Evolutionary conservation across 208 protist species (phyloP), one percentile per base, ranked within the genome.

Genomic region (Trypanosoma caninum): DNA sequence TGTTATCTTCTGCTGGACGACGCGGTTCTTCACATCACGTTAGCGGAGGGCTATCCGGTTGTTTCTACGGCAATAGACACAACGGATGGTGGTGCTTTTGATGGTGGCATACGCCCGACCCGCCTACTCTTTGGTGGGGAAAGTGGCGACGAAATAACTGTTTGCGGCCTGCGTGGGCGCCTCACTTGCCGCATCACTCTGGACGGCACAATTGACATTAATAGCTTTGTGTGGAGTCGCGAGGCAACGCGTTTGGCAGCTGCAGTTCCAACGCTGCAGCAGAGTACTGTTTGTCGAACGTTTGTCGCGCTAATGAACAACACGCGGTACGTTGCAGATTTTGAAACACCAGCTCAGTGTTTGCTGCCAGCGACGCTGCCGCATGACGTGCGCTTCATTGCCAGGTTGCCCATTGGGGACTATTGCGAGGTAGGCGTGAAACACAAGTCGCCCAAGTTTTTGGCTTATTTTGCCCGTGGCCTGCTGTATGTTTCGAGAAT

Each of bases 381-480:
- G 33, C 65, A 72, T 38, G 65, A 72, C 45, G 38, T 53, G 10
- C 33, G 31, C 13, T 72, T 72, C 30, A 35, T 72, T 58, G 65
- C 65, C 11, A 38, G 56, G 2, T 18, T 72, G 8, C 58, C 65
- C 9, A 31, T 52, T 1, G 23, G 28, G 11, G 11, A 10, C 30
- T 2, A 33, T 25, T 20, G 31, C 8, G 33, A 41, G 11, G 40
- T 16, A 2, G 23, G 33, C 18, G 22, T 11, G n/a, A 37, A 47
- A 16, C 10, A 18, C 34, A 27, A 31, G 4, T 13, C 27, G 23
- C 16, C 55, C 22, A 52, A 47, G 6, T 65, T 77, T 44, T 47
- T 94, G 27, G 88, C 74, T 37, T 74, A 71, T 61, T 94, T 94
- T 59, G 82, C 80, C 46, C 76, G 79, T 48, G 88, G 88, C 27